These are phyloP conservation scores for Toxoplasma gondii DNA, from an alignment of 169 alveolate genomes.

Conservation along the genomic window DNA sequence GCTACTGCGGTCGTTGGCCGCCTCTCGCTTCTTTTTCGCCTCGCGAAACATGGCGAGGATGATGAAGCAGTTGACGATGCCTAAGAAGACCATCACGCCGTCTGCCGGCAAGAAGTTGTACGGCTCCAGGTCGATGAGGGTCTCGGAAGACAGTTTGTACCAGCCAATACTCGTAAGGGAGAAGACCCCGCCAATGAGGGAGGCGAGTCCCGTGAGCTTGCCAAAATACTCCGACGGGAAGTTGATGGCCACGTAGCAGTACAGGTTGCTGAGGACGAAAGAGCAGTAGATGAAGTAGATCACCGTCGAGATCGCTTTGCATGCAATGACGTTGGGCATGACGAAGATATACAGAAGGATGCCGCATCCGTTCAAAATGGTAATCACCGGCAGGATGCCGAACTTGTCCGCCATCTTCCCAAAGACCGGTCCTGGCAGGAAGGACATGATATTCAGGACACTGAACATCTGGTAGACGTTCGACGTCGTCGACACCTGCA, in stretches of 20 bases:
- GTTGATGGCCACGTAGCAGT: constrained; percentile 56
- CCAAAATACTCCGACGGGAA: constrained; percentile 67
- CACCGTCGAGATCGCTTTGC: constrained; percentile 60
- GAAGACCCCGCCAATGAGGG: constrained; percentile 64
- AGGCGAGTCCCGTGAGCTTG: constrained; percentile 63
- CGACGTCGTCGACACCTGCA: not conserved
- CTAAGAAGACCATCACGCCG: constrained; percentile 54
- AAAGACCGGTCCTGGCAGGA: constrained; percentile 69
- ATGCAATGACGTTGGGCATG: constrained; percentile 36
- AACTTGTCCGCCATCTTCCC: constrained; percentile 56
- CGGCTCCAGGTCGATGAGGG: not conserved
- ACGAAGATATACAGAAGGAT: constrained; percentile 54
- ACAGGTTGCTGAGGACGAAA: constrained; percentile 66
- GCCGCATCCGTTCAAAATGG: constrained; percentile 42
- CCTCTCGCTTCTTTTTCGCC: not conserved
- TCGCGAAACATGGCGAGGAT: not conserved
- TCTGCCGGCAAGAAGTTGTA: constrained; percentile 43
- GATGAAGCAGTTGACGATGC: constrained; percentile 25
- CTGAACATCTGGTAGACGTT: constrained; percentile 59
- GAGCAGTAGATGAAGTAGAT: constrained; percentile 62
- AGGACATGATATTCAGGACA: constrained; percentile 53
- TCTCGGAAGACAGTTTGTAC: constrained; percentile 56
- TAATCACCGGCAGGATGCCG: constrained; percentile 45
- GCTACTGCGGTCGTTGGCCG: not conserved
- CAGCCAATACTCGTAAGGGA: constrained; percentile 56